Percentiles rank a stretch among this genome's conserved stretches.
Evolutionary conservation across 1,139 yeast genomes (phyloP).

Genomic region (Geotrichum bryndzae): DNA sequence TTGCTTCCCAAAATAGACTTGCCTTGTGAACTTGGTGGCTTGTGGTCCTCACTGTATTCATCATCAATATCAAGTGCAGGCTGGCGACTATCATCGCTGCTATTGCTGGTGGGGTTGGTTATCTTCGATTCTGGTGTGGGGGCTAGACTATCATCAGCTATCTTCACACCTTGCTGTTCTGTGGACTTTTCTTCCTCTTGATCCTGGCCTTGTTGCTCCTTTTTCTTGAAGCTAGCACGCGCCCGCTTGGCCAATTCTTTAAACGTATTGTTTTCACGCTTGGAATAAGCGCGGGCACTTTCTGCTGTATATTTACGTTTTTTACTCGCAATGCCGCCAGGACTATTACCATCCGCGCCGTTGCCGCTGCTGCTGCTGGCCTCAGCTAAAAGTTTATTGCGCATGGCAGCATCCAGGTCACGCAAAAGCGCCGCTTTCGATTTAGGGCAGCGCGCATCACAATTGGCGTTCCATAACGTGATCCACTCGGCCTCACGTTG

Average conservation of each 20-base stretch:
- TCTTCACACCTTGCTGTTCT: neutral
- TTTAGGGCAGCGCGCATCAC: constrained; percentile 68
- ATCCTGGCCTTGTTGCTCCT: constrained; percentile 19
- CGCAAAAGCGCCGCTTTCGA: constrained; percentile 49
- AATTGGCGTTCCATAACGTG: constrained; percentile 74
- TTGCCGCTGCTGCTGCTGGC: constrained; percentile 29
- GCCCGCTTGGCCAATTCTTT: constrained; percentile 17
- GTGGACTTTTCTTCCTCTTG: constrained; percentile 14
- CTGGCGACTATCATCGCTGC: no score
- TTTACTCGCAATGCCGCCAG: constrained; percentile 23
- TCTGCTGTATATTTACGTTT: constrained; percentile 20
- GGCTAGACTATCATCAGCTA: neutral
- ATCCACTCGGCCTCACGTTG: constrained; percentile 73
- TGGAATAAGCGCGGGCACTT: constrained; percentile 13
- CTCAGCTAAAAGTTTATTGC: neutral
- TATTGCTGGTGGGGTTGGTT: neutral
- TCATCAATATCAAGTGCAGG: no score
- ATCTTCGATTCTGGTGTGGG: neutral
- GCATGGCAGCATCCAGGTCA: constrained; percentile 66
- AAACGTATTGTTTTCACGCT: constrained; percentile 18
- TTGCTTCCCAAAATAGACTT: no score
- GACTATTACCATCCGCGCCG: constrained; percentile 1
- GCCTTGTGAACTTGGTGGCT: no score
- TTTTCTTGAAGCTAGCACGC: constrained; percentile 21
- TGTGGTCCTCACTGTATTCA: no score